Conservation (phyloP, 2,329 filamentous ascomycete species). For the Exserohilum rostratum region DNA sequence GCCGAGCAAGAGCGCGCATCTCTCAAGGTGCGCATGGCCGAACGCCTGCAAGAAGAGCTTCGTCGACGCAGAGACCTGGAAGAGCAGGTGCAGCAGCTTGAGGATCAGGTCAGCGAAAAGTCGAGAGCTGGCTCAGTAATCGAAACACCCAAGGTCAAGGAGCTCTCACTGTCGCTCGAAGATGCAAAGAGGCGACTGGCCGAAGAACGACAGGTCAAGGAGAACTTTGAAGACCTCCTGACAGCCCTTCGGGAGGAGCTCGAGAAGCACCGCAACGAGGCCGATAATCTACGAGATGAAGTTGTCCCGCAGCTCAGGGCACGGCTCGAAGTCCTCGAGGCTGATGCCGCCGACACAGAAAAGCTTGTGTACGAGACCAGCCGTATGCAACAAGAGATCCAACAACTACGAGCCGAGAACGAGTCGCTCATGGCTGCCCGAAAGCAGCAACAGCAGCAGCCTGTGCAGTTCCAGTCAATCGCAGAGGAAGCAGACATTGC, state of each 20-base stretch:
- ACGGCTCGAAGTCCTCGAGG: conserved; percentile 77
- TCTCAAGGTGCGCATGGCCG: conserved; percentile 81
- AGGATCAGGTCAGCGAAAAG: conserved; percentile 67
- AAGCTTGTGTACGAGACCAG: conserved; percentile 79
- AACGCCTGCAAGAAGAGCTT: conserved; percentile 87
- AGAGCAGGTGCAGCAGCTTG: conserved; percentile 80
- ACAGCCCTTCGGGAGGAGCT: conserved; percentile 83
- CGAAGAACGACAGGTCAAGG: conserved; percentile 85
- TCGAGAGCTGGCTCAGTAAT: conserved; percentile 34
- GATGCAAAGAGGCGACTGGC: conserved; percentile 80
- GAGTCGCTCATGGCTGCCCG: conserved; percentile 55
- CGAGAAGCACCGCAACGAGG: conserved; percentile 80
- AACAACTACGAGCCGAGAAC: conserved; percentile 69
- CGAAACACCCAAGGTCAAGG: conserved; percentile 65
- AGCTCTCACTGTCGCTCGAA: conserved; percentile 81
- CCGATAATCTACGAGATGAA: conserved; percentile 89
- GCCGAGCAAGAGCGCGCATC: conserved; percentile 91
- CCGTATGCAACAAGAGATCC: conserved; percentile 81
- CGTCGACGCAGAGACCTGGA: conserved; percentile 76
- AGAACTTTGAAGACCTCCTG: conserved; percentile 92
- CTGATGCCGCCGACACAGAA: conserved; percentile 73
- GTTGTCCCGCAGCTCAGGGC: conserved; percentile 79
- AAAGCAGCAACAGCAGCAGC: conserved; percentile 52
- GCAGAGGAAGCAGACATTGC: conserved; percentile 61
- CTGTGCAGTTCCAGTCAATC: conserved; percentile 64